Base-by-base conservation (phyloP, 83 land plant genomes). In the Isoetes engelmannii region DNA sequence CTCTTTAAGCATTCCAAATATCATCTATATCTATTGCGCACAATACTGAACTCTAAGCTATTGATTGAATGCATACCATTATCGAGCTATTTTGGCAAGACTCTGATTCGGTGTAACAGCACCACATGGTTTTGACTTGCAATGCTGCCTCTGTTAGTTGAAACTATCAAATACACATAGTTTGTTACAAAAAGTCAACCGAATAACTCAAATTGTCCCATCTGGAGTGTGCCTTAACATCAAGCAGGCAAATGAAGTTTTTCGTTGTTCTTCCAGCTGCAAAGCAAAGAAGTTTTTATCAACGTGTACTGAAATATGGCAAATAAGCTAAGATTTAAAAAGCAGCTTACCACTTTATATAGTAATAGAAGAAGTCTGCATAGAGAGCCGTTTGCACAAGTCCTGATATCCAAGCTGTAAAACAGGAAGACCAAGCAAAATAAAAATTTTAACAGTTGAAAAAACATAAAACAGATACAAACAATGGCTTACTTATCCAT, bases 291-390 rank as follows among this genome's bases (percentile, higher is more conserved):
- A 59, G 28, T 37, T 20, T 51, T 59, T 0, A 18, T 18, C 28
- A 12, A 12, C 1, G 62, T 59, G 62, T 3, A 12, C 8, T 8
- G 8, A 19, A 18, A 59, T 18, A 59, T 20, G 28, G 8, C 3
- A 18, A 12, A 59, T 12, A 59, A 19, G 10, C 18, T 18, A 12
- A 12, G 20, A 8, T 59, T n/a, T 18, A 18, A 12, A 50, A 28
- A 19, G 44, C 59, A 49, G 45, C 17, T 12, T 69, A 89, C 93
- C 93, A 86, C 13, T 69, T 67, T 54, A 87, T 79, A 67, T 89
- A 87, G 59, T 89, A 89, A 54, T 89, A 89, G 67, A 89, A 89
- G 80, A 89, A 89, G 69, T 89, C 93, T 6, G 84, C 93, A 81
- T 89, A 89, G 42, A 89, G 80, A 59, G 82, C 75, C 45, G 93